A percentile compares a stretch with the other conserved stretches of the same genome.
Conservation (phyloP, 345 rosid genomes). For the Eucalyptus erythrocorys region DNA sequence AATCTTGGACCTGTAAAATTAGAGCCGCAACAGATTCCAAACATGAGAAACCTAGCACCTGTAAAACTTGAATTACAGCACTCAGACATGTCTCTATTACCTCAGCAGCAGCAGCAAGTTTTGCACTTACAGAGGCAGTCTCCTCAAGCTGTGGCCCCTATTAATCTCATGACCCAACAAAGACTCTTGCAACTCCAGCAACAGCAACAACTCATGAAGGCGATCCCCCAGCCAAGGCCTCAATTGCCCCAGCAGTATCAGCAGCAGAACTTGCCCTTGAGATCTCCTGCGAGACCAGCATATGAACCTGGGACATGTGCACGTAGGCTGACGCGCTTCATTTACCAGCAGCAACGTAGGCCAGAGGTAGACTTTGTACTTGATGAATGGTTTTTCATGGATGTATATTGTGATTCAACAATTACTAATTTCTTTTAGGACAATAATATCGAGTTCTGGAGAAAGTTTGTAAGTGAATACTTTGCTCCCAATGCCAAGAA, state of each 20-base stretch:
- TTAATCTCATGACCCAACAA: slow-evolving; percentile 71
- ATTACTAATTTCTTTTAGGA: slow-evolving; percentile 41
- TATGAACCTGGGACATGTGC: slow-evolving; percentile 99
- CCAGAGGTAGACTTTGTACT: slow-evolving; percentile 57
- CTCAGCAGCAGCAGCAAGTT: slow-evolving; percentile 77
- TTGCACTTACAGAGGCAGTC: slow-evolving; percentile 82
- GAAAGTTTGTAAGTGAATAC: slow-evolving; percentile 85
- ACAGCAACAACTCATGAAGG: slow-evolving; percentile 55
- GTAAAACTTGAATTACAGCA: slow-evolving; percentile 80
- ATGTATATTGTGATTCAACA: neutral
- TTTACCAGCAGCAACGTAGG: slow-evolving; percentile 91
- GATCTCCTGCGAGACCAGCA: slow-evolving; percentile 60
- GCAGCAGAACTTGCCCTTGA: slow-evolving; percentile 61
- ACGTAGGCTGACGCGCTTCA: slow-evolving; percentile 78
- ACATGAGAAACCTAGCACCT: slow-evolving; percentile 47
- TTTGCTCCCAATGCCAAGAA: slow-evolving; percentile 93
- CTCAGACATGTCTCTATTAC: slow-evolving; percentile 63
- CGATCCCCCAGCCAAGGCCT: slow-evolving; percentile 74
- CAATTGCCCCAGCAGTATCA: slow-evolving; percentile 74
- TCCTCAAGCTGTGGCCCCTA: slow-evolving; percentile 58
- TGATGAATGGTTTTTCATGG: slow-evolving; percentile 1
- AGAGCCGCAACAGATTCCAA: slow-evolving; percentile 63
- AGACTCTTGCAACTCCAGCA: slow-evolving; percentile 67
- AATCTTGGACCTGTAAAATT: slow-evolving; percentile 56
- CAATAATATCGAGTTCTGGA: slow-evolving; percentile 96